Evolutionary conservation across 1,284 basidiomycete species (phyloP), one percentile per base, ranked within the genome.

Genomic region (Tylopilus sp.): DNA sequence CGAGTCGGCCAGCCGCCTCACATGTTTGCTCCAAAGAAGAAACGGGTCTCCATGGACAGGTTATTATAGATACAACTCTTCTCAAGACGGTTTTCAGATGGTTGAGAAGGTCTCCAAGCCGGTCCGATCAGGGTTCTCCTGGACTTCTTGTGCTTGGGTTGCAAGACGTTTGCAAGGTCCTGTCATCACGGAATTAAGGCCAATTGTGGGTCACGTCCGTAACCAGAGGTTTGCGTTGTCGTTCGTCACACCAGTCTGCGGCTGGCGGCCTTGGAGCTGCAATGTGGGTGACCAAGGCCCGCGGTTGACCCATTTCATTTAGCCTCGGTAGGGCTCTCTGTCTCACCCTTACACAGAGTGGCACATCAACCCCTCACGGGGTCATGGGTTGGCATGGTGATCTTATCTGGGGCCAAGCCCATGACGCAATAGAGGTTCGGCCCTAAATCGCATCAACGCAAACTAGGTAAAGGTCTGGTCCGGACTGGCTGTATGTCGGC

Each of bases 341-440:
- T 26, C 25, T 26, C 5, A 8, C 25, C 31, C 9, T 31, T 43
- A 18, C n/a, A n/a, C n/a, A 44, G 16, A n/a, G 5, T 13, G 23
- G 37, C 21, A 4, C 6, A n/a, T 16, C 18, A 16, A 1, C 11
- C 10, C 42, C 15, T 34, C 13, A 15, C 40, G 23, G 41, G 21
- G n/a, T n/a, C n/a, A 21, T 12, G 5, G 12, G 31, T 55, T 45
- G 53, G 36, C 34, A 51, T 51, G 28, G 55, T 16, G 38, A 44
- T 31, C 23, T 44, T 38, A 28, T 42, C 36, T 37, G 7, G 9
- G 4, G 7, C 16, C 16, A 18, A 29, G 30, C 30, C 15, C 3
- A 26, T 26, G 26, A n/a, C 19, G 21, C 23, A n/a, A n/a, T 5
- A 19, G 25, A 37, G n/a, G 43, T 21, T 23, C 26, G 3, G 26